Conservation (phyloP, 441 rosid genomes). For the Populus trichocarpa region DNA sequence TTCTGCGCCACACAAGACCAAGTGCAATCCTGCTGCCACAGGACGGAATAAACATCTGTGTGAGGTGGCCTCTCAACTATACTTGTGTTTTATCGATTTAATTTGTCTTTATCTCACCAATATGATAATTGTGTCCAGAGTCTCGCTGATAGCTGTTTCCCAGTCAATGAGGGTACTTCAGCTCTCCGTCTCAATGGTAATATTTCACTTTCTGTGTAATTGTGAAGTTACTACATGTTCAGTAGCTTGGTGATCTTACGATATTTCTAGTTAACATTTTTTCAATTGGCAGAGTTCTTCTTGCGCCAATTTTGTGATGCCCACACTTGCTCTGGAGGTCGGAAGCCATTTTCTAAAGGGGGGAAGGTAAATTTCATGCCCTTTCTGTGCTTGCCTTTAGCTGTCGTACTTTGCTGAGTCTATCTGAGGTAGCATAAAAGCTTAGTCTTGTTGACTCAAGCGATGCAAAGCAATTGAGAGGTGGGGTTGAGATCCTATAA, state of each 20-base stretch:
- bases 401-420: background rate
- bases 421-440: background rate
- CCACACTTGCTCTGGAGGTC: slow-evolving; percentile 66
- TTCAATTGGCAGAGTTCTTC: slow-evolving; percentile 55
- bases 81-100: background rate
- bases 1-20: slow-evolving; percentile 54
- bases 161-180: slow-evolving; percentile 67
- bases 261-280: background rate
- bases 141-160: slow-evolving; percentile 84
- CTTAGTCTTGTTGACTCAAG: background rate
- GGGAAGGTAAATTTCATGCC: slow-evolving; percentile 55
- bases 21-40: slow-evolving; percentile 92
- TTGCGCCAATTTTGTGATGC: slow-evolving; percentile 94
- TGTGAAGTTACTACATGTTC: slow-evolving; percentile 8
- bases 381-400: background rate
- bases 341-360: slow-evolving; percentile 69
- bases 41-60: slow-evolving; percentile 79
- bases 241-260: background rate
- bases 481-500: background rate
- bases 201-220: slow-evolving; percentile 3
- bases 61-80: slow-evolving; percentile 51
- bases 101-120: slow-evolving; percentile 1
- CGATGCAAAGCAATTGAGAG: background rate
- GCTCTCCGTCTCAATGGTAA: slow-evolving; percentile 93
- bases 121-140: slow-evolving; percentile 46